Evolutionary conservation across 495 filamentous ascomycete species (phyloP), one percentile per base, ranked within the genome.

Genomic region (Penicillium subrubescens): DNA sequence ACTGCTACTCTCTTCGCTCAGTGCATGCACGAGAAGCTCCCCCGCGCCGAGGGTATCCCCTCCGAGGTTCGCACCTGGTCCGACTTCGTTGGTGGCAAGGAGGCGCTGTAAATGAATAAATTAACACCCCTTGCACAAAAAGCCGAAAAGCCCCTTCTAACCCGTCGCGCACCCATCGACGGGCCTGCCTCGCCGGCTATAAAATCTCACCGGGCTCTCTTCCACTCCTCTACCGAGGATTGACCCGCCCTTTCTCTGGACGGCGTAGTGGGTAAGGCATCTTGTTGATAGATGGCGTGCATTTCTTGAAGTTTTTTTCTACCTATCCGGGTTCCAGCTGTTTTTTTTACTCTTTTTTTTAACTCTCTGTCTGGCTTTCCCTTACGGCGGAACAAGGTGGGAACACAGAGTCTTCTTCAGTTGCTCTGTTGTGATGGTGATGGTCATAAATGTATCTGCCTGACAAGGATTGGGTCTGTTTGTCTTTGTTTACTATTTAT

Each of bases 11-110:
- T 99, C 68, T 98, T 97, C 73, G 93, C 95, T 59, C 89, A 91
- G 75, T 97, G 95, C 82, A 94, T 99, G 92, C 92, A 82, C 79
- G 91, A 91, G 82, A 99, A 97, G 82, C 84, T 98, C 37, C 95
- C 95, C 55, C 86, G 89, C 64, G 52, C 84, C 82, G 72, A 91
- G 86, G 81, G 92, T 85, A 90, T 97, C 57, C 95, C 95, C 44
- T 81, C 84, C 59, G 95, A 99, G 78, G 96, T 99, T 69, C 87
- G 89, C 76, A 87, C 88, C 72, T 99, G 95, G 95, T 94, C 91
- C 68, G 89, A 97, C 60, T 99, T 97, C 75, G 89, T 94, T 76
- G 93, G 94, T 61, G 90, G 91, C 68, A 96, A 95, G 84, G 89
- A 95, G 84, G 89, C 90, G 58, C 82, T 97, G 85, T 97, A 90